Conservation (phyloP, 805 yeast species). For the Saccharomyces jurei region DNA sequence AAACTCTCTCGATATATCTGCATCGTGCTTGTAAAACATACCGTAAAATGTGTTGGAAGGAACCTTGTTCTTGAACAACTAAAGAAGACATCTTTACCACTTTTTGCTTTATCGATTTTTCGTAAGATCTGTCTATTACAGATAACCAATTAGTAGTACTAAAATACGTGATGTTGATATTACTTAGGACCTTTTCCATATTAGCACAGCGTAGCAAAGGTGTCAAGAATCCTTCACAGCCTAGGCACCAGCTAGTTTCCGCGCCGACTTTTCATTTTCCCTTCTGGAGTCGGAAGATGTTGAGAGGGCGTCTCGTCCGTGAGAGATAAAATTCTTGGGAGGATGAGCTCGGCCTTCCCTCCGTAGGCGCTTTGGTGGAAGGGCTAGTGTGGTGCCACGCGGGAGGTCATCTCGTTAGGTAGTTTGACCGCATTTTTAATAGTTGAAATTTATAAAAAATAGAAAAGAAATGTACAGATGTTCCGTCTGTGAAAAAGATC, state of each 20-base stretch:
- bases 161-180: neutral
- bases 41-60: slow-evolving; percentile 99
- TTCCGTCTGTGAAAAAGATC: neutral
- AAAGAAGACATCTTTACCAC: slow-evolving; percentile 63
- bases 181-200: neutral
- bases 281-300: neutral
- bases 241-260: neutral
- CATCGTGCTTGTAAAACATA: slow-evolving; percentile 39
- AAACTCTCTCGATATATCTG: neutral
- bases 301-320: neutral
- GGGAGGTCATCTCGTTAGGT: too few relatives aligned
- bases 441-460: neutral
- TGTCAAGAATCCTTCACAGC: neutral
- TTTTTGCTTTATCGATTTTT: neutral
- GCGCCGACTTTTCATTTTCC: neutral
- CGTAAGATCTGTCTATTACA: neutral
- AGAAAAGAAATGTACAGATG: neutral
- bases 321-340: neutral
- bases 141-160: neutral
- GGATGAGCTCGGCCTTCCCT: too few relatives aligned
- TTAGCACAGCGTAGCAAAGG: neutral
- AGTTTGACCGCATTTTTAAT: too few relatives aligned
- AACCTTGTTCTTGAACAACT: slow-evolving; percentile 98
- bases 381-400: neutral
- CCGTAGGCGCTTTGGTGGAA: neutral